Base-by-base conservation (phyloP, 306 rosid species). In the Cicer arietinum region DNA sequence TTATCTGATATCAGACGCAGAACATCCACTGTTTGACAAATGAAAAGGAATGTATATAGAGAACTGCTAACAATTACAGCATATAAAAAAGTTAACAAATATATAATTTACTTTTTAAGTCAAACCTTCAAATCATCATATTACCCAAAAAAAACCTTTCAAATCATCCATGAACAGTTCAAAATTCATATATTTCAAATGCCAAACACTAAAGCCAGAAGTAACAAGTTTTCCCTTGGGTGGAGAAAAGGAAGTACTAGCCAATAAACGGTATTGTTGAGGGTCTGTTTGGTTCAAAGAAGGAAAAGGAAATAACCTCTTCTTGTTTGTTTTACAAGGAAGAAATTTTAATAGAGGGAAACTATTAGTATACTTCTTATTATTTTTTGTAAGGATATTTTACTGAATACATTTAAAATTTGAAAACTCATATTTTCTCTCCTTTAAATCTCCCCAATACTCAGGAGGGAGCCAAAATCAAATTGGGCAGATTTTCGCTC, bases 151-250 rank as follows among this genome's bases (percentile, higher is more conserved):
- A 14, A 30, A 30, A 30, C 35, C 25, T 25, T 62, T 41, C 45
- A 12, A 37, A 35, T 66, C 16, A 57, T 69, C 16, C 63, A 7
- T 39, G 13, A 46, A 47, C 60, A 39, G 10, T 56, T 56, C 16
- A 50, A 53, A 73, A 14, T 8, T 35, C 50, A 37, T 22, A 54
- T 35, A 72, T 54, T 64, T 25, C 39, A 48, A 61, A 74, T 47
- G 46, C 37, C 6, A 66, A 50, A 12, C 60, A 11, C 25, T 42
- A 53, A 35, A 44, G 46, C 17, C 45, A 30, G 13, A 47, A 65
- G 45, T 8, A 66, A 58, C 22, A 12, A 22, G 44, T 8, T n/a
- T 64, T 10, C 3, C 1, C 35, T 1, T 4, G 40, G 22, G 5
- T 13, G 51, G 42, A 12, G 9, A 43, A 30, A 30, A 45, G 46